Evolutionary conservation across 1,139 yeast genomes (phyloP).

Genomic region (Spencermartinsiella ligniputridi): DNA sequence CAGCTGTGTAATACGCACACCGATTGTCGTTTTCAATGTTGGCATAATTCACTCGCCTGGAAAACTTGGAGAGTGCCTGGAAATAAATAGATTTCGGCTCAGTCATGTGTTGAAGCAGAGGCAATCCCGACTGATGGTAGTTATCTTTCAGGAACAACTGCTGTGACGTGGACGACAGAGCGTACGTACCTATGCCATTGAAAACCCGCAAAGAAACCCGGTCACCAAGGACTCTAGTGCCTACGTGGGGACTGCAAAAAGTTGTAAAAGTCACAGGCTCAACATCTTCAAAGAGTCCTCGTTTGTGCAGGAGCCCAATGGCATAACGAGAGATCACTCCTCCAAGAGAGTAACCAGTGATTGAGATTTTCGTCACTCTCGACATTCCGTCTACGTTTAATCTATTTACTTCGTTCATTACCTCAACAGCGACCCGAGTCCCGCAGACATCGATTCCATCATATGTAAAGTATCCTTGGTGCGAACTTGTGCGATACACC

Average conservation of each 20-base stretch:
- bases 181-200: slow-evolving; percentile 55
- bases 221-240: slow-evolving; percentile 60
- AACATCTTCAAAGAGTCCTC: slow-evolving; percentile 46
- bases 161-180: slow-evolving; percentile 65
- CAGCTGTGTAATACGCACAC: slow-evolving; percentile 78
- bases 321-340: slow-evolving; percentile 77
- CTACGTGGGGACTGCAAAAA: slow-evolving; percentile 81
- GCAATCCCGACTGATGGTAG: slow-evolving; percentile 31
- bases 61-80: slow-evolving; percentile 51
- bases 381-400: slow-evolving; percentile 26
- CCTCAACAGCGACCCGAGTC: slow-evolving; percentile 66
- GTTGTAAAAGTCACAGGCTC: slow-evolving; percentile 49
- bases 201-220: slow-evolving; percentile 45
- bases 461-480: slow-evolving; percentile 64
- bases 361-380: slow-evolving; percentile 43
- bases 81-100: slow-evolving; percentile 56
- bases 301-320: slow-evolving; percentile 58
- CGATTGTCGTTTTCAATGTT: slow-evolving; percentile 75
- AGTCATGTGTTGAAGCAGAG: slow-evolving; percentile 64
- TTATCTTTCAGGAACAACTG: slow-evolving; percentile 65
- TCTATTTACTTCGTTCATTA: slow-evolving; percentile 42
- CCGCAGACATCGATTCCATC: slow-evolving; percentile 89
- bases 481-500: slow-evolving; percentile 57
- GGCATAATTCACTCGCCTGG: slow-evolving; percentile 56
- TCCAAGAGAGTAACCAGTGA: slow-evolving; percentile 80